These are phyloP conservation scores for Xerocomellus intermedius DNA, from an alignment of 768 basidiomycete genomes.

Conservation along the genomic window DNA sequence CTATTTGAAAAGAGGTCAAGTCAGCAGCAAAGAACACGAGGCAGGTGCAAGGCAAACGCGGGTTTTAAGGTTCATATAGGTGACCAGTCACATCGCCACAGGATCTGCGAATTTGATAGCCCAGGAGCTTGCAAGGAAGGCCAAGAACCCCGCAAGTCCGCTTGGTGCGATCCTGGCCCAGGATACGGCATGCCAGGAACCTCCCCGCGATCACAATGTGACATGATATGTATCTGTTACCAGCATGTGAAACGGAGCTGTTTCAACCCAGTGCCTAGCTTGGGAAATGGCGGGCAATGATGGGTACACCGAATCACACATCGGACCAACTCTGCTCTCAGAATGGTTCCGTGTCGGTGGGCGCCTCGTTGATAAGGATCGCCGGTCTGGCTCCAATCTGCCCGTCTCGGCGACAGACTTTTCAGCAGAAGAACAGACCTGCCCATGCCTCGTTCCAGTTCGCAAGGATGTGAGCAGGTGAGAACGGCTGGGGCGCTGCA, in stretches of 20 bases:
- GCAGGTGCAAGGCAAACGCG: constrained; percentile 8
- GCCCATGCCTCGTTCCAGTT: background rate
- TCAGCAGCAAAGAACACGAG: constrained; percentile 8
- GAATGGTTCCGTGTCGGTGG: too few species aligned
- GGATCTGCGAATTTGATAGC: background rate
- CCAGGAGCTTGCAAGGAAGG: background rate
- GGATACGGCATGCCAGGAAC: too few species aligned
- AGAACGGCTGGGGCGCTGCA: too few species aligned
- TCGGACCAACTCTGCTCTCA: too few species aligned
- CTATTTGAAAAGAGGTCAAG: background rate
- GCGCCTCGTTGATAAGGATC: too few species aligned
- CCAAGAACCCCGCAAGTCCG: background rate
- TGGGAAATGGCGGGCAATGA: background rate
- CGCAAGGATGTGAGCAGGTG: too few species aligned
- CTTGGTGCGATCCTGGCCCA: too few species aligned
- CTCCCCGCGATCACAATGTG: background rate
- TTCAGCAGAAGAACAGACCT: background rate
- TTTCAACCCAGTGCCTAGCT: background rate
- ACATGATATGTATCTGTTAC: too few species aligned
- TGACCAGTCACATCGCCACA: background rate
- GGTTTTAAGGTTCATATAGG: background rate
- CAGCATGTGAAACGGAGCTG: background rate
- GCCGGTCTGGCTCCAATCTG: too few species aligned
- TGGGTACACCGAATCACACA: too few species aligned
- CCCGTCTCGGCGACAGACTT: background rate